Conservation (phyloP, 768 basidiomycete genomes). For the Ephemerocybe angulata region DNA sequence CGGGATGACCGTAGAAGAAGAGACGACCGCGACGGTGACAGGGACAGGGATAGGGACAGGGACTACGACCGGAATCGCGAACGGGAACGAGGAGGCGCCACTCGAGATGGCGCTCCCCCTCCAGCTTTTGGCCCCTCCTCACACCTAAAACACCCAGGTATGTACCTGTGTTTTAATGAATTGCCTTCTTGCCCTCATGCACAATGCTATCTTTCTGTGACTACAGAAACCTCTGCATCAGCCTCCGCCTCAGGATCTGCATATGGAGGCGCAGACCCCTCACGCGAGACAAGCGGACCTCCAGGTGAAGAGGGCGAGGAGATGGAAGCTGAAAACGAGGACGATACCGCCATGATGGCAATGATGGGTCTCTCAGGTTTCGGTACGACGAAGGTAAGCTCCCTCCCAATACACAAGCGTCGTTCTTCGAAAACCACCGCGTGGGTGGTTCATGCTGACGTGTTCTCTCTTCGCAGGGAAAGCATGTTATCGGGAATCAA, state of each 20-base stretch:
- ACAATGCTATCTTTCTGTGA: not conserved
- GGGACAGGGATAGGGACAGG: conserved; percentile 37
- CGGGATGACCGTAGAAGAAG: conserved; percentile 22
- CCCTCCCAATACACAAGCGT: not conserved
- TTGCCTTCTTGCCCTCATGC: not conserved
- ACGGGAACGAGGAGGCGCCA: conserved; percentile 22
- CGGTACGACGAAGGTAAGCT: conserved; percentile 78
- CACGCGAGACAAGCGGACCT: conserved; percentile 3
- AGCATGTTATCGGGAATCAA: conserved; percentile 79
- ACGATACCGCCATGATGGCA: conserved; percentile 80
- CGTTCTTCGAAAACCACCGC: not conserved
- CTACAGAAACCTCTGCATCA: not conserved
- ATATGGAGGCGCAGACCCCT: conserved; percentile 19
- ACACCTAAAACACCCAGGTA: not conserved
- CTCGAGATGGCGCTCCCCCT: conserved; percentile 10
- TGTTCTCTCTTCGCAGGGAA: too few relatives aligned
- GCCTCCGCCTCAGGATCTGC: conserved; percentile 4
- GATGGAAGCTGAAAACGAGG: conserved; percentile 55
- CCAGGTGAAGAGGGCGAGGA: conserved; percentile 47
- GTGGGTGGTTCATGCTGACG: too few relatives aligned
- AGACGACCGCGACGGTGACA: conserved; percentile 19
- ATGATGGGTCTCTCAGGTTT: conserved; percentile 90
- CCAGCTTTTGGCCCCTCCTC: not conserved
- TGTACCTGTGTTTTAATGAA: too few relatives aligned
- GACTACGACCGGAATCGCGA: conserved; percentile 34